Conservation (phyloP, 768 basidiomycete species). For the Mycena haematopus region DNA sequence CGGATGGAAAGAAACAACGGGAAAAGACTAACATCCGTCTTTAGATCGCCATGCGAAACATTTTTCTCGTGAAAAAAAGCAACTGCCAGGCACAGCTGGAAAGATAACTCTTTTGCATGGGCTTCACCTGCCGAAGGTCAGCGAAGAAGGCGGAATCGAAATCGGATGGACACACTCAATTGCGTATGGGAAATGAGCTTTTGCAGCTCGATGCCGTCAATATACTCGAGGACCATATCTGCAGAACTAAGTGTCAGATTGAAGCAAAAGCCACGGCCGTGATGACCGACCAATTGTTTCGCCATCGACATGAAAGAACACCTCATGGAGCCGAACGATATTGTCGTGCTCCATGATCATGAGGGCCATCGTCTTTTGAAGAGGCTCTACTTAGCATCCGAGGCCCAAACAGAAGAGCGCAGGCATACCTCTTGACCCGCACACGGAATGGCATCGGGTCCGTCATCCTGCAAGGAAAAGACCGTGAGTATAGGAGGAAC, state of each 20-base stretch:
- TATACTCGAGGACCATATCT: conserved; percentile 23
- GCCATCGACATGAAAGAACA: conserved; percentile 53
- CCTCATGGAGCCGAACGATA: conserved; percentile 65
- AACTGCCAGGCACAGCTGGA: conserved; percentile 62
- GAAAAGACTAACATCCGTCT: conserved; percentile 48
- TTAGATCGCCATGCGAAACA: conserved; percentile 75
- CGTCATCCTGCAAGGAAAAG: neutral
- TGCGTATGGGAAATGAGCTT: neutral
- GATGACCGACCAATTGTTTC: conserved; percentile 43
- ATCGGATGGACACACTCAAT: conserved; percentile 3
- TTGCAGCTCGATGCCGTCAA: conserved; percentile 10
- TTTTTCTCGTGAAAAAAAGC: conserved; percentile 40
- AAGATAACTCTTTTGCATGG: conserved; percentile 54
- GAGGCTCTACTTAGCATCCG: neutral
- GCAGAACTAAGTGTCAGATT: neutral
- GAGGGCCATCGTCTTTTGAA: conserved; percentile 63
- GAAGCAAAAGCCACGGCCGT: conserved; percentile 10
- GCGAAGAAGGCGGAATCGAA: neutral
- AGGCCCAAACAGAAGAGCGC: neutral
- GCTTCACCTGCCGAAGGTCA: conserved; percentile 39
- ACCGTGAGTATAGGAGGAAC: neutral
- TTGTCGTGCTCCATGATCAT: conserved; percentile 60
- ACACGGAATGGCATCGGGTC: neutral
- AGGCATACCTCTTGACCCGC: conserved; percentile 20
- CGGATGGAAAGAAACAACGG: neutral